Conservation (phyloP, 441 rosid genomes). For the Iberis amara region DNA sequence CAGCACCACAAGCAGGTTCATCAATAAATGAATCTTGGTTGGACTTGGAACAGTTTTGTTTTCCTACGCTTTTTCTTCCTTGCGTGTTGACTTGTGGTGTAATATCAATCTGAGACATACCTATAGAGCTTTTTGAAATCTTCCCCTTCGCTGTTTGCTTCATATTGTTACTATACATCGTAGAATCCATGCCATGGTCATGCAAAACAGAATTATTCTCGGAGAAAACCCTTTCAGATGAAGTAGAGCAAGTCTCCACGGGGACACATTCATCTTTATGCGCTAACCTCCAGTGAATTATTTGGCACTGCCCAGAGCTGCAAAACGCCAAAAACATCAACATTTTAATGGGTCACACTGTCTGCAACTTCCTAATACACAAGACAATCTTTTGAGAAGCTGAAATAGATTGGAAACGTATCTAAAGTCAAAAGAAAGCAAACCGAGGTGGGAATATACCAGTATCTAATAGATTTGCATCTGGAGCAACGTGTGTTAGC, state of each 20-base stretch:
- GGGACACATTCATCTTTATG: conserved; percentile 67
- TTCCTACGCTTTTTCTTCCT: conserved; percentile 42
- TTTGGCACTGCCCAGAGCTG: conserved; percentile 89
- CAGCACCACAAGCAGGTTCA: conserved; percentile 28
- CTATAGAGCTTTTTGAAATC: conserved; percentile 29
- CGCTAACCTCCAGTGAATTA: conserved; percentile 81
- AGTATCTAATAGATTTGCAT: conserved; percentile 83
- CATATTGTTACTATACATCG: conserved; percentile 29
- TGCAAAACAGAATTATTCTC: conserved; percentile 33
- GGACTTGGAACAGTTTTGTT: conserved; percentile 33
- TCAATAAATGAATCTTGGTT: conserved; percentile 38
- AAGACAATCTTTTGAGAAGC: not conserved
- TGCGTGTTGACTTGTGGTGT: conserved; percentile 38
- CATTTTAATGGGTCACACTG: conserved; percentile 9
- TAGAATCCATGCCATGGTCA: conserved; percentile 33
- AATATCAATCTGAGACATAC: conserved; percentile 35
- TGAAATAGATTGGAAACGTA: not conserved
- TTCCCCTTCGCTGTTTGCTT: conserved; percentile 34
- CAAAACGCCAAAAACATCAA: conserved; percentile 22
- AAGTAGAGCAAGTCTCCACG: conserved; percentile 38
- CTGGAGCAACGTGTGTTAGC: conserved; percentile 90
- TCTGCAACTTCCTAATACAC: not conserved
- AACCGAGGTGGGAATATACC: conserved; percentile 37
- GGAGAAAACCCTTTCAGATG: conserved; percentile 36
- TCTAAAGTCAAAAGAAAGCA: not conserved